Evolutionary conservation across 768 basidiomycete species (phyloP).

Genomic region (Zangia roseola): DNA sequence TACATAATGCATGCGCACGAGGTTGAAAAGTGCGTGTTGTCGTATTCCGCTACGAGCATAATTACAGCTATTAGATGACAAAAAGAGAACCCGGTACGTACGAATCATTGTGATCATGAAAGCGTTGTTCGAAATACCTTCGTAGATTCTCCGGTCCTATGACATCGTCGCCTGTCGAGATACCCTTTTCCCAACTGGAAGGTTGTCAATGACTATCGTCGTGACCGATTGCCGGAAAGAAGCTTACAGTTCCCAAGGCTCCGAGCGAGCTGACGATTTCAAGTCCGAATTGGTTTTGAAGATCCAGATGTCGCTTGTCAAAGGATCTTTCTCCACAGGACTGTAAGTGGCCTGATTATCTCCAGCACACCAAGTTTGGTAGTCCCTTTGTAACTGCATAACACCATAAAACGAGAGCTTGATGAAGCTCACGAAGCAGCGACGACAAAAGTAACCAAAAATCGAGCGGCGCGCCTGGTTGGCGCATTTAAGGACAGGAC

Average conservation of each 20-base stretch:
- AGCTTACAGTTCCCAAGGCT: conserved; percentile 58
- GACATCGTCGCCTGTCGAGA: conserved; percentile 67
- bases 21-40: conserved; percentile 75
- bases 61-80: background rate
- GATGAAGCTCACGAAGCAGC: conserved; percentile 70
- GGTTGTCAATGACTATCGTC: background rate
- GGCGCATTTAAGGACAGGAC: conserved; percentile 2
- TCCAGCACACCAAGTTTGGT: conserved; percentile 60
- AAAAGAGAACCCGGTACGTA: conserved; percentile 36
- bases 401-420: conserved; percentile 77
- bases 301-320: conserved; percentile 48
- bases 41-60: conserved; percentile 58
- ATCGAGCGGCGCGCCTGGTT: conserved; percentile 68
- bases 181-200: conserved; percentile 63
- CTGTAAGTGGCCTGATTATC: conserved; percentile 49
- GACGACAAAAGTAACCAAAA: conserved; percentile 79
- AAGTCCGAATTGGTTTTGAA: conserved; percentile 67
- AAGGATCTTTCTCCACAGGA: conserved; percentile 48
- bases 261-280: conserved; percentile 61
- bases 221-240: background rate
- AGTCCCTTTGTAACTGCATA: conserved; percentile 64
- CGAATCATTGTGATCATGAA: conserved; percentile 81
- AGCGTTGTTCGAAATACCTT: conserved; percentile 82
- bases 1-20: conserved; percentile 76
- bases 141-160: conserved; percentile 69